phyloP scores from a whole-genome alignment of 1,284 basidiomycete genomes.

The Sanghuangporus weigelae region DNA sequence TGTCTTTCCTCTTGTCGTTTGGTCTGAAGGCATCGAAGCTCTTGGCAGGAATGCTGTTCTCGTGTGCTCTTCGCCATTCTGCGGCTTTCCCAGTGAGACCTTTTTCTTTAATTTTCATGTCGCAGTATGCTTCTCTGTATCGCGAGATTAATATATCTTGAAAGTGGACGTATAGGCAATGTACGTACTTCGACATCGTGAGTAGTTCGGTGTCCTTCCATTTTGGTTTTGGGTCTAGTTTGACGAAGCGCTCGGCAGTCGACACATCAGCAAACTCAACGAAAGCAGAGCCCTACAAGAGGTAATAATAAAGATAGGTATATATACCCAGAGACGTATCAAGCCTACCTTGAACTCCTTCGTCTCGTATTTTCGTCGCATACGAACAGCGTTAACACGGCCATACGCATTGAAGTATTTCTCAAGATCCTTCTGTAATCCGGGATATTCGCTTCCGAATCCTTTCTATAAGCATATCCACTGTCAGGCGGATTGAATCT shows the following conservation, averaged over 20 bases:
- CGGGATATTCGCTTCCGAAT: conserved; percentile 72
- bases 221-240: conserved; percentile 71
- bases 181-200: conserved; percentile 80
- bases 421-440: conserved; percentile 75
- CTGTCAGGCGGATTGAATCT: no score
- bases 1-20: conserved; percentile 48
- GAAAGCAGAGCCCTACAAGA: conserved; percentile 81
- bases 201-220: conserved; percentile 74
- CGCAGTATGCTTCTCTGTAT: conserved; percentile 79
- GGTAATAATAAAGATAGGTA: background rate
- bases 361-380: conserved; percentile 68
- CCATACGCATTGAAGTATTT: conserved; percentile 81
- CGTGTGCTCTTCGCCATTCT: conserved; percentile 34
- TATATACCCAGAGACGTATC: background rate
- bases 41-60: conserved; percentile 47
- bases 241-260: conserved; percentile 73
- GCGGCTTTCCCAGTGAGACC: conserved; percentile 71
- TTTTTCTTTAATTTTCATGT: conserved; percentile 98
- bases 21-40: conserved; percentile 90
- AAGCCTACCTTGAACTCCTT: conserved; percentile 77
- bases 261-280: conserved; percentile 81
- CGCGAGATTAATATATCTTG: background rate
- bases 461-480: conserved; percentile 68
- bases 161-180: background rate
- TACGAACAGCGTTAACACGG: conserved; percentile 80